phyloP scores from a whole-genome alignment of 306 rosid genomes.

The Cicer judaicum region DNA sequence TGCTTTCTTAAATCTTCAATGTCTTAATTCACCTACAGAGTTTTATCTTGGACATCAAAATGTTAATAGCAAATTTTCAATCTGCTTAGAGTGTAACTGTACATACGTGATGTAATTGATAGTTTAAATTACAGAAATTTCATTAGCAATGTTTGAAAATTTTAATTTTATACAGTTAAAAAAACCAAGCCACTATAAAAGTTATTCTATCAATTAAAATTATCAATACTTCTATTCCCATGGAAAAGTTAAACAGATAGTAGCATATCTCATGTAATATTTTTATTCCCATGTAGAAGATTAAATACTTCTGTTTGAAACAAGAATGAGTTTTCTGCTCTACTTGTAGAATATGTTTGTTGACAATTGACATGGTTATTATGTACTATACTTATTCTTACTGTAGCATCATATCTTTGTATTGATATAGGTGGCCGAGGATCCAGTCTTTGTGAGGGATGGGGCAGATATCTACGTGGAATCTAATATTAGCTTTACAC shows the following conservation, averaged over 20 bases:
- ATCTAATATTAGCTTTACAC: slow-evolving; percentile 92
- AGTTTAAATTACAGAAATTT: too few relatives aligned
- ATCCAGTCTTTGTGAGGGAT: slow-evolving; percentile 77
- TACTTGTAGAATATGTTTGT: neutral
- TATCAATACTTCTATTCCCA: too few relatives aligned
- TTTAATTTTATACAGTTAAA: too few relatives aligned
- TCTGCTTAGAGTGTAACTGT: too few relatives aligned
- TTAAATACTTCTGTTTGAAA: slow-evolving; percentile 13
- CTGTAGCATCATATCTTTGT: slow-evolving; percentile 41
- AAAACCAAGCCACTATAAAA: too few relatives aligned
- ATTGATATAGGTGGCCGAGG: slow-evolving; percentile 78
- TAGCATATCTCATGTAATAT: slow-evolving; percentile 6
- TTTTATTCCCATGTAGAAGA: slow-evolving; percentile 4
- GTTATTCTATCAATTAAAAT: too few relatives aligned
- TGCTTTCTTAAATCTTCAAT: too few relatives aligned
- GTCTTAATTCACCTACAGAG: too few relatives aligned
- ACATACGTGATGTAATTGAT: too few relatives aligned
- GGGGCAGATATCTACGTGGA: slow-evolving; percentile 92
- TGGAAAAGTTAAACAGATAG: neutral
- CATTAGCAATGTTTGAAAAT: too few relatives aligned
- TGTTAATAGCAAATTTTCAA: too few relatives aligned
- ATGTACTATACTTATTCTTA: slow-evolving; percentile 35
- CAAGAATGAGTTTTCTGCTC: slow-evolving; percentile 30
- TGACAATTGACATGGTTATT: slow-evolving; percentile 20
- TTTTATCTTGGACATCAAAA: too few relatives aligned